Conservation (phyloP, 2,329 filamentous ascomycete genomes). For the Alternaria atra region DNA sequence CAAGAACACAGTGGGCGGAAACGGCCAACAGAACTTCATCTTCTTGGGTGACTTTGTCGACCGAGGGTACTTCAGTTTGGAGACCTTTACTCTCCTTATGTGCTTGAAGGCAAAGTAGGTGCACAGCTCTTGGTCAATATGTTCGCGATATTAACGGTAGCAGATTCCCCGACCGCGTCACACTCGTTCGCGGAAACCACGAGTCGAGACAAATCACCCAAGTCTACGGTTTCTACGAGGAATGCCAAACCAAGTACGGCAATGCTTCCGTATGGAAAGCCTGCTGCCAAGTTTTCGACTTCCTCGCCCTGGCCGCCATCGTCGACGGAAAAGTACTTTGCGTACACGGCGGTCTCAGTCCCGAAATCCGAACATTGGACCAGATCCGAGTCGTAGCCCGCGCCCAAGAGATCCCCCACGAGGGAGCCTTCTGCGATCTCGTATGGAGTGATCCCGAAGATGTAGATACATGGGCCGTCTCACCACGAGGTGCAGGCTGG, state of each 20-base stretch:
- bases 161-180: constrained; percentile 76
- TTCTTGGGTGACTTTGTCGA: constrained; percentile 77
- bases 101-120: constrained; percentile 75
- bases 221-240: constrained; percentile 99
- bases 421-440: constrained; percentile 97
- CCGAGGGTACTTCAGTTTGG: constrained; percentile 76
- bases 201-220: constrained; percentile 99
- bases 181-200: constrained; percentile 83
- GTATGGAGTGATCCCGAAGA: constrained; percentile 88
- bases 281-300: constrained; percentile 98
- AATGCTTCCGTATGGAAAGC: constrained; percentile 99
- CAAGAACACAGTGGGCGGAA: constrained; percentile 55
- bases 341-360: constrained; percentile 93
- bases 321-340: constrained; percentile 99
- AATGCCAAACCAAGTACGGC: constrained; percentile 98
- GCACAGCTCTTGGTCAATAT: not conserved
- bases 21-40: constrained; percentile 73
- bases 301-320: constrained; percentile 93
- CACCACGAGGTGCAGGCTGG: constrained; percentile 73
- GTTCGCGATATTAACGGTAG: constrained; percentile 7
- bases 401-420: constrained; percentile 95
- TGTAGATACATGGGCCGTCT: constrained; percentile 75
- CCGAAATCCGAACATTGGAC: constrained; percentile 95
- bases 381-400: constrained; percentile 78
- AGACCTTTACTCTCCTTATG: constrained; percentile 76